Percentiles rank a stretch among this genome's conserved stretches.
Evolutionary conservation across 2,329 filamentous ascomycete species (phyloP).

Genomic region (Aphanocladium album): DNA sequence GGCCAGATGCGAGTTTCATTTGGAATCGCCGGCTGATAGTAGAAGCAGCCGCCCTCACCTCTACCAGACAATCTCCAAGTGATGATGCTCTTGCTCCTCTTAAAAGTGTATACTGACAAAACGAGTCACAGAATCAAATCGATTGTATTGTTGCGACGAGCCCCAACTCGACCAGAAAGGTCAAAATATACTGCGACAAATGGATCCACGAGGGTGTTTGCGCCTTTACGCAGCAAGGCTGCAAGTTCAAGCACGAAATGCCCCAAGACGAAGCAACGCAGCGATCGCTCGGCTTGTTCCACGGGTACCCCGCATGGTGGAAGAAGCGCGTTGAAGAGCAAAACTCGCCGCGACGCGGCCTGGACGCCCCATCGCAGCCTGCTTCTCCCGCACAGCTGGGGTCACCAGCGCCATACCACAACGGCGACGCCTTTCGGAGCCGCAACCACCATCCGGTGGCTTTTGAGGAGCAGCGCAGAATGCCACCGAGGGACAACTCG

Average conservation of each 20-base stretch:
- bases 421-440: background rate
- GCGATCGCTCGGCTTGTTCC: conserved; percentile 63
- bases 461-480: background rate
- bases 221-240: conserved; percentile 79
- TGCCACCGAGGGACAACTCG: background rate
- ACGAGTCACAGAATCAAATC: conserved; percentile 26
- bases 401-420: background rate
- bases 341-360: background rate
- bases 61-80: conserved; percentile 6
- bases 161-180: conserved; percentile 37
- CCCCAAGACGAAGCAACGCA: conserved; percentile 63
- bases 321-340: conserved; percentile 47
- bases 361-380: background rate
- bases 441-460: background rate
- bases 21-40: background rate
- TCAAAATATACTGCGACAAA: conserved; percentile 79
- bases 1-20: background rate
- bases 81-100: background rate
- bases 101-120: conserved; percentile 12
- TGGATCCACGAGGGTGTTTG: conserved; percentile 86
- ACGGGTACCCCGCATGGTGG: conserved; percentile 58
- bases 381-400: background rate
- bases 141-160: conserved; percentile 27
- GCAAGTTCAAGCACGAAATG: conserved; percentile 89
- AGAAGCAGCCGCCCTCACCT: background rate